phyloP scores from a whole-genome alignment of 75 land plant genomes.

The Gnetum montanum region DNA sequence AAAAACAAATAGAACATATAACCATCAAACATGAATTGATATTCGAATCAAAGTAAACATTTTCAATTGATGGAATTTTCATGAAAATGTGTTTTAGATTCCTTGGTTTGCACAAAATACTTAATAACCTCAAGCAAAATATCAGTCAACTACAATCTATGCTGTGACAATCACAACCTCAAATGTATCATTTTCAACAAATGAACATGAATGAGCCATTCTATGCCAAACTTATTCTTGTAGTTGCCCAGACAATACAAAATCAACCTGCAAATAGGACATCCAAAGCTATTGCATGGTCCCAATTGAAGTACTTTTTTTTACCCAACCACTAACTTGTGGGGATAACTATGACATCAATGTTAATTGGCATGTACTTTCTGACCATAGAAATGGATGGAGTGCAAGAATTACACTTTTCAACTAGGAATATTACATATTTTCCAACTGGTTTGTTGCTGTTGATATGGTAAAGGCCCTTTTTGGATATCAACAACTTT shows the following conservation, averaged over 20 bases:
- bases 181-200: slow-evolving; percentile 88
- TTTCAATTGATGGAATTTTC: too few relatives aligned
- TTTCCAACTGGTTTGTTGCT: slow-evolving; percentile 76
- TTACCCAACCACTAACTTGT: slow-evolving; percentile 56
- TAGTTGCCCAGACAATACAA: slow-evolving; percentile 31
- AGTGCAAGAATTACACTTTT: slow-evolving; percentile 74
- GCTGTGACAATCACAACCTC: too few relatives aligned
- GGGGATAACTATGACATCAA: slow-evolving; percentile 81
- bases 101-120: too few relatives aligned
- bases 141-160: too few relatives aligned
- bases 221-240: slow-evolving; percentile 87
- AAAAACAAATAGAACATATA: too few relatives aligned
- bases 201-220: slow-evolving; percentile 59
- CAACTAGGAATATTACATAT: slow-evolving; percentile 55
- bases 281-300: slow-evolving; percentile 48
- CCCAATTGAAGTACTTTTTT: slow-evolving; percentile 29
- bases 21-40: too few relatives aligned
- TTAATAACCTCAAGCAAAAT: too few relatives aligned
- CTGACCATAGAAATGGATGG: slow-evolving; percentile 78
- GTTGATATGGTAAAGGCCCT: slow-evolving; percentile 41
- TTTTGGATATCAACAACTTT: slow-evolving; percentile 53
- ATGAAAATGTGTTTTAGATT: too few relatives aligned
- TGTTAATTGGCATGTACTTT: slow-evolving; percentile 80
- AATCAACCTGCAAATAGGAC: slow-evolving; percentile 53
- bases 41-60: too few relatives aligned